phyloP scores from a whole-genome alignment of 257 asterid genomes.

The Scutellaria baicalensis region DNA sequence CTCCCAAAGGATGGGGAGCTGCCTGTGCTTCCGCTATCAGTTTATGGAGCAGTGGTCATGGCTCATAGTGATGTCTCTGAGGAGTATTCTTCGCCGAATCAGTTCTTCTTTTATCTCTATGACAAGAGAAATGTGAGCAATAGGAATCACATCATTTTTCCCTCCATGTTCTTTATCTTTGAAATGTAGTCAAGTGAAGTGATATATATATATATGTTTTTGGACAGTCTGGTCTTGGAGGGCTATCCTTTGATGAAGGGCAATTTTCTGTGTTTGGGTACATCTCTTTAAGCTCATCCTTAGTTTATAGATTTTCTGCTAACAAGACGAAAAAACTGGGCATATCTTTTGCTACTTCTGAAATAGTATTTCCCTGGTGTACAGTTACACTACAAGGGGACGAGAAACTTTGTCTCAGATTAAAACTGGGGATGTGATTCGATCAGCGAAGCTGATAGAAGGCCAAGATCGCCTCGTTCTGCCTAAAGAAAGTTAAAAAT shows the following conservation, averaged over 20 bases:
- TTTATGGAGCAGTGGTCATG: conserved; percentile 93
- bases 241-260: conserved; percentile 90
- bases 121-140: conserved; percentile 86
- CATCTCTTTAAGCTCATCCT: neutral
- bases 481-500: conserved; percentile 36
- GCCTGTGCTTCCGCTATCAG: conserved; percentile 94
- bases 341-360: neutral
- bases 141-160: neutral
- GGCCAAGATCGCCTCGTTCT: conserved; percentile 82
- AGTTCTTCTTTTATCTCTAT: conserved; percentile 92
- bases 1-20: conserved; percentile 78
- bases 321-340: neutral
- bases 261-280: conserved; percentile 96
- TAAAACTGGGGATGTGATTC: conserved; percentile 75
- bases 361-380: conserved; percentile 10
- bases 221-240: conserved; percentile 89
- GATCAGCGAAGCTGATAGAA: conserved; percentile 74
- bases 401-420: conserved; percentile 65
- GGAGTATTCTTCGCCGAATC: conserved; percentile 89
- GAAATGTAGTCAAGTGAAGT: neutral
- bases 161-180: neutral
- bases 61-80: conserved; percentile 78
- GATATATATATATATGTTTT: neutral
- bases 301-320: neutral
- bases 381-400: conserved; percentile 66